Base-by-base conservation (phyloP, 495 filamentous ascomycete genomes). In the Penicillium maclennaniae region DNA sequence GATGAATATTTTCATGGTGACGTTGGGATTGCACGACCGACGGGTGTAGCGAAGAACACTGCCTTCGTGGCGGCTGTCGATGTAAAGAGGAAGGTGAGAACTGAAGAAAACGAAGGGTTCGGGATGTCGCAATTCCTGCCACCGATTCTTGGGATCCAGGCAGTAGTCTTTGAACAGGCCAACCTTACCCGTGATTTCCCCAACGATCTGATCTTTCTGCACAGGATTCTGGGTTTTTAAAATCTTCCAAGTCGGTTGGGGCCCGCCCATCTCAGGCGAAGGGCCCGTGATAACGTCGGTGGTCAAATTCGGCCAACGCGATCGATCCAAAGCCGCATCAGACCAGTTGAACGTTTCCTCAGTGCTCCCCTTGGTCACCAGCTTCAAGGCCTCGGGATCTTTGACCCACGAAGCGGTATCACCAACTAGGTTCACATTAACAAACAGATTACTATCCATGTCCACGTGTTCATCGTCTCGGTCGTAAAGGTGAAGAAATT, bases 81-180 rank as follows among this genome's bases (percentile, higher is more conserved):
- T 91, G 71, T 91, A 96, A 14, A 98, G 79, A 0, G 92, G 88
- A 16, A 92, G 80, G 43, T 81, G 77, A 6, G 86, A 85, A 60
- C 89, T 88, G 68, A 93, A 92, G 61, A 91, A 86, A 27, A 95
- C 87, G 55, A 91, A 91, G 6, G 88, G 88, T 34, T 91, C 83
- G 6, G 93, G 91, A 63, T 90, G 87, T 28, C 81, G 82, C 25
- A 92, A 71, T 17, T 84, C 79, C 9, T 80, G 71, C 88, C 89
- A 96, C 38, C 87, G 81, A 68, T 92, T 92, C 7, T 71, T 73
- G 0, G 81, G 71, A 59, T 93, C 85, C 7, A 79, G 70, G 51
- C 81, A 87, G 62, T 97, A 97, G 34, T 87, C 79, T 34, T 86
- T 82, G 55, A 88, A 83, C 43, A 87, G 79, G 1, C 89, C 92